These are phyloP conservation scores for Phaseolus lunatus DNA, from an alignment of 306 rosid species.

Conservation along the genomic window DNA sequence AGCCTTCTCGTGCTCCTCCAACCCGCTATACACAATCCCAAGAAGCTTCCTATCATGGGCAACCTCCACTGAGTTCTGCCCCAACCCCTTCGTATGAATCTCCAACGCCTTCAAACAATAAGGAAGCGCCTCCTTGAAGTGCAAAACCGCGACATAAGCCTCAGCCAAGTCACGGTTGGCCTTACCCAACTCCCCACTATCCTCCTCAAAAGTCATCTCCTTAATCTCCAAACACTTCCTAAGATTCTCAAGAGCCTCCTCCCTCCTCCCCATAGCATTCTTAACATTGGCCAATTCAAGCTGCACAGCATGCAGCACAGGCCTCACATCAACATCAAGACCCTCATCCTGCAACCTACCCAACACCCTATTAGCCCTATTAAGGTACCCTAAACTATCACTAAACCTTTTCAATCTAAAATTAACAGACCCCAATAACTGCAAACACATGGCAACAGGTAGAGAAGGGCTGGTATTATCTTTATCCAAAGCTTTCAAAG, in stretches of 20 bases:
- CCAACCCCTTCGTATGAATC: constrained; percentile 68
- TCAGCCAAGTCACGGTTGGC: constrained; percentile 79
- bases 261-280: constrained; percentile 93
- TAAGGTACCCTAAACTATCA: constrained; percentile 87
- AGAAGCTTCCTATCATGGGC: constrained; percentile 84
- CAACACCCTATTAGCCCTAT: constrained; percentile 76
- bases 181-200: constrained; percentile 74
- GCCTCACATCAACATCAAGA: constrained; percentile 57
- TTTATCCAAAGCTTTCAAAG: constrained; percentile 71
- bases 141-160: constrained; percentile 75
- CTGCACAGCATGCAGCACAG: constrained; percentile 89
- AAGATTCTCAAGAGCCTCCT: constrained; percentile 84
- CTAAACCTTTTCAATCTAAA: constrained; percentile 71
- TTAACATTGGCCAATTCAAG: constrained; percentile 82
- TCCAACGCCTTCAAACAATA: constrained; percentile 86
- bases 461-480: constrained; percentile 66
- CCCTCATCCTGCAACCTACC: constrained; percentile 71
- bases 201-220: constrained; percentile 78
- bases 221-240: constrained; percentile 85
- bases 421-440: constrained; percentile 78
- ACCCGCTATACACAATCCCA: constrained; percentile 78
- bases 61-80: constrained; percentile 85
- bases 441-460: constrained; percentile 82
- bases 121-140: constrained; percentile 76
- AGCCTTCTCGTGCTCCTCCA: constrained; percentile 91